Conservation (phyloP, 176 grass and related monocot species). For the Themeda triandra region DNA sequence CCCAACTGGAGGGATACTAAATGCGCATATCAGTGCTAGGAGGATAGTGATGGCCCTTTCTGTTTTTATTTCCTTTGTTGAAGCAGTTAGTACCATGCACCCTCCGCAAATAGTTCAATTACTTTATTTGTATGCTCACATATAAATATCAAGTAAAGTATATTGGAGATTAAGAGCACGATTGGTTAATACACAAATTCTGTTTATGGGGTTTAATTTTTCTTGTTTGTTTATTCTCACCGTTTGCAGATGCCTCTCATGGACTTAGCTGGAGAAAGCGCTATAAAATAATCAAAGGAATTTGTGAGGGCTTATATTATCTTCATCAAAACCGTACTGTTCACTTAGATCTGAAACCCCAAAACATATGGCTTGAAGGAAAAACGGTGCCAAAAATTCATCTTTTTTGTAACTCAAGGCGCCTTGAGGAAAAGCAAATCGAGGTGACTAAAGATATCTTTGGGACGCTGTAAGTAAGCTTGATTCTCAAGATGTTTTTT, state of each 20-base stretch:
- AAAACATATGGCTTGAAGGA: neutral
- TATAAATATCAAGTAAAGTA: too few relatives aligned
- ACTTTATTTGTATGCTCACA: too few relatives aligned
- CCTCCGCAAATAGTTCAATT: too few relatives aligned
- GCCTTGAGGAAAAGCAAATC: neutral
- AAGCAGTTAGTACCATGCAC: too few relatives aligned
- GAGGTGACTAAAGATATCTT: too few relatives aligned
- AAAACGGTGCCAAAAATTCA: neutral
- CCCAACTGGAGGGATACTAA: neutral
- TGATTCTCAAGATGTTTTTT: neutral
- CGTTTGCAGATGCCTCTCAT: neutral
- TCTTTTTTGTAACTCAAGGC: neutral
- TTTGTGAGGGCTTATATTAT: neutral
- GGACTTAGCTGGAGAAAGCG: neutral
- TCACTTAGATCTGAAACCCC: neutral
- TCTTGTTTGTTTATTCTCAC: neutral
- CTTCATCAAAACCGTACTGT: neutral
- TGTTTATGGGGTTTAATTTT: neutral
- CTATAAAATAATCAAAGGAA: neutral
- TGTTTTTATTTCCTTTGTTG: neutral
- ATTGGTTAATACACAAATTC: neutral
- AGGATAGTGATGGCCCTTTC: neutral
- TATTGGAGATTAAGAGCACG: too few relatives aligned
- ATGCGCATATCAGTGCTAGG: neutral
- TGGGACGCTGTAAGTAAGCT: neutral